Percentiles rank a stretch among this genome's conserved stretches.
phyloP scores from a whole-genome alignment of 139 green algal genomes.

The Chlorella sp. region DNA sequence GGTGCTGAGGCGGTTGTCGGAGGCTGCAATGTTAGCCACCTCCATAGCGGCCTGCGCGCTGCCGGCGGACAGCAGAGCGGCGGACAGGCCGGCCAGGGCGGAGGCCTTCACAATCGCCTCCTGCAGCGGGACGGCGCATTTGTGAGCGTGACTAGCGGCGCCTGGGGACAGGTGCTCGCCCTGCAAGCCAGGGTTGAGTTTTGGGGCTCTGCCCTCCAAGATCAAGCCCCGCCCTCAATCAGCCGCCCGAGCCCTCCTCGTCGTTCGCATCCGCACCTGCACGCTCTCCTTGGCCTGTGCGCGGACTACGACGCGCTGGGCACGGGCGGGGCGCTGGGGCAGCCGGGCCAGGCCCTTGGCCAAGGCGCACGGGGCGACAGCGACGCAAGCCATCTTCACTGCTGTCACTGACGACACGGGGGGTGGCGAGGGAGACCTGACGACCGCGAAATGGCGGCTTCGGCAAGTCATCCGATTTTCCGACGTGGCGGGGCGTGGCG shows the following conservation, averaged over 20 bases:
- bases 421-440: too few species aligned
- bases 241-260: neutral
- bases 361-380: neutral
- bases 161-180: neutral
- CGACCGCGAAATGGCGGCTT: too few species aligned
- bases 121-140: neutral
- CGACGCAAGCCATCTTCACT: conserved; percentile 2
- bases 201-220: neutral
- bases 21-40: conserved; percentile 43
- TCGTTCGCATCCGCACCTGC: neutral
- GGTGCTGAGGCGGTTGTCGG: conserved; percentile 38
- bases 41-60: conserved; percentile 56
- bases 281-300: conserved; percentile 3
- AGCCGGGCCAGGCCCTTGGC: conserved; percentile 5
- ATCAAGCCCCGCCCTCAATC: neutral
- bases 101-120: conserved; percentile 34
- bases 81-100: conserved; percentile 39
- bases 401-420: neutral
- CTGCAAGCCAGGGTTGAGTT: conserved; percentile 1
- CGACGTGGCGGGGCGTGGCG: neutral
- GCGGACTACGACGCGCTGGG: conserved; percentile 2
- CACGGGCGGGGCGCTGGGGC: neutral
- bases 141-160: neutral
- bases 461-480: neutral
- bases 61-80: conserved; percentile 49